A percentile compares a stretch with the other conserved stretches of the same genome.
phyloP scores from a whole-genome alignment of 352 stramenopile genomes.

The Heterotrichella gracilis region DNA sequence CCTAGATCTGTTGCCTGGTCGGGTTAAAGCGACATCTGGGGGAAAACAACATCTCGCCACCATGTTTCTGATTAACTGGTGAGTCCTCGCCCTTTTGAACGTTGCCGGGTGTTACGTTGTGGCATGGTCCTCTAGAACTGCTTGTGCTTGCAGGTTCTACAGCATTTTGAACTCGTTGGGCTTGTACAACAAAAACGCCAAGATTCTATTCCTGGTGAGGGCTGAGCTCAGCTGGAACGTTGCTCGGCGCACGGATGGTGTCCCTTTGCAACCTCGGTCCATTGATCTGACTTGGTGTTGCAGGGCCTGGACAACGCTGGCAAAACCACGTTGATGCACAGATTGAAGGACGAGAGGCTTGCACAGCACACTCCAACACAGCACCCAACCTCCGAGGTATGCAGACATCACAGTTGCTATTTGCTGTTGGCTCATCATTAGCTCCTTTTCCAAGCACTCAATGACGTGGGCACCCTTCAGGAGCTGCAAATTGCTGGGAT shows the following conservation, averaged over 20 bases:
- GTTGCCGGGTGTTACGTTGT: too few relatives aligned
- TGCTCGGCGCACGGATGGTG: too few relatives aligned
- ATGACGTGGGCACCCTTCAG: constrained; percentile 27
- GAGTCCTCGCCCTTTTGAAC: too few relatives aligned
- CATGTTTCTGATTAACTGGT: too few relatives aligned
- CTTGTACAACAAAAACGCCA: constrained; percentile 98
- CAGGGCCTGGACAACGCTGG: constrained; percentile 93
- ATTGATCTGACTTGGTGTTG: too few relatives aligned
- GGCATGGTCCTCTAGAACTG: too few relatives aligned
- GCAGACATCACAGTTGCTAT: constrained; percentile 25
- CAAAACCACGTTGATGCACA: constrained; percentile 96
- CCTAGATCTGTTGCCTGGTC: too few relatives aligned
- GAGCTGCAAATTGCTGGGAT: constrained; percentile 73
- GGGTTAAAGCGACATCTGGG: too few relatives aligned
- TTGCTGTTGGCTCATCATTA: background rate
- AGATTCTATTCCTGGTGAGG: constrained; percentile 99
- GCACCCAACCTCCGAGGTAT: background rate
- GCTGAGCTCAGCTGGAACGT: too few relatives aligned
- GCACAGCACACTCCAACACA: background rate
- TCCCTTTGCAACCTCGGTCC: too few relatives aligned
- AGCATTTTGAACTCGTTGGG: constrained; percentile 56
- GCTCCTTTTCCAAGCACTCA: background rate
- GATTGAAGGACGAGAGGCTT: constrained; percentile 71
- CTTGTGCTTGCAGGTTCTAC: too few relatives aligned
- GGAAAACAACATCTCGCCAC: too few relatives aligned